These are phyloP conservation scores for Arthrobotrys sphaeroides DNA, from an alignment of 2,329 filamentous ascomycete species.

Conservation along the genomic window DNA sequence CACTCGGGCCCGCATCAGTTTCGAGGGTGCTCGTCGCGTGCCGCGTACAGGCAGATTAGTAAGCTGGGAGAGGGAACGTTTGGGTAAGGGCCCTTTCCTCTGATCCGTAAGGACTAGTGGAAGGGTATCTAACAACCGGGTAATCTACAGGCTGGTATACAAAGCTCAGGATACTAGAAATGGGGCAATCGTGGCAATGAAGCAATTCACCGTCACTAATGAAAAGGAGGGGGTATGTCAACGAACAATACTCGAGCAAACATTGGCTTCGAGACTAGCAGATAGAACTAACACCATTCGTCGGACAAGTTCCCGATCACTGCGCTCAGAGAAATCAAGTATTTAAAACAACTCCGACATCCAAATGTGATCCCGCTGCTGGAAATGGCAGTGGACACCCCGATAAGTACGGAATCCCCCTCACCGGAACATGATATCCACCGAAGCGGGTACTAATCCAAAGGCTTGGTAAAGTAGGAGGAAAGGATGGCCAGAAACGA, in stretches of 20 bases:
- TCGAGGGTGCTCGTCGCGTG: slow-evolving; percentile 82
- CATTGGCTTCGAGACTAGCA: not conserved
- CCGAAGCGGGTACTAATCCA: not conserved
- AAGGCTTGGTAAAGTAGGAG: slow-evolving; percentile 61
- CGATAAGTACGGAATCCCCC: slow-evolving; percentile 59
- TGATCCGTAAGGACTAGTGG: not conserved
- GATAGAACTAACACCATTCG: slow-evolving; percentile 51
- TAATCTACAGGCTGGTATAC: slow-evolving; percentile 26
- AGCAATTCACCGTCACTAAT: slow-evolving; percentile 99
- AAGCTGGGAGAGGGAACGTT: slow-evolving; percentile 97
- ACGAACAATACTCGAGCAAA: not conserved
- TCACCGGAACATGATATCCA: not conserved
- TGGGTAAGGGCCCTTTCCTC: slow-evolving; percentile 68
- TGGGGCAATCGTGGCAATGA: slow-evolving; percentile 81
- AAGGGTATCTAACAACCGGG: slow-evolving; percentile 11
- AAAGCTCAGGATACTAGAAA: slow-evolving; percentile 61
- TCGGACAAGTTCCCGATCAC: slow-evolving; percentile 86
- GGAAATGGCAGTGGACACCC: slow-evolving; percentile 93
- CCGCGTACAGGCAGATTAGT: slow-evolving; percentile 79
- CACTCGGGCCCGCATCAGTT: slow-evolving; percentile 69
- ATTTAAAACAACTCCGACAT: slow-evolving; percentile 93
- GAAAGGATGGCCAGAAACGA: slow-evolving; percentile 76
- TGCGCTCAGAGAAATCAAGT: slow-evolving; percentile 94
- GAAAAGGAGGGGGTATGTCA: slow-evolving; percentile 87
- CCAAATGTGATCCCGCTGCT: slow-evolving; percentile 85